Evolutionary conservation across 192 early-diverging fungal genomes (phyloP), one percentile per base, ranked within the genome.

Genomic region (Rhizophlyctis rosea): DNA sequence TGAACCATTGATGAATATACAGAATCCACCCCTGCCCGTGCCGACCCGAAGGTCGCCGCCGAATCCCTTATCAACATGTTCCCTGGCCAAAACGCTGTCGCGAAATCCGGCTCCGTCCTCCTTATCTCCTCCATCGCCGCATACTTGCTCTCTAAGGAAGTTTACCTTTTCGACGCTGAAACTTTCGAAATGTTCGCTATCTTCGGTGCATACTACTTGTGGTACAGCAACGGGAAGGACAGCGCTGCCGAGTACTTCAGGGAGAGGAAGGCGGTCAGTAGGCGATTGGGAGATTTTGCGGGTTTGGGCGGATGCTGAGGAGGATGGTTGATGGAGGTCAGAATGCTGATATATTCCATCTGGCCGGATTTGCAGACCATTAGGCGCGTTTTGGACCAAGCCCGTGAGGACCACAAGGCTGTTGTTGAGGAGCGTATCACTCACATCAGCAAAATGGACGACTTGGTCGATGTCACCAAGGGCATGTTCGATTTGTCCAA

Each of bases 81-180:
- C 65, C 96, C 96, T 54, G 96, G 96, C 24, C 86, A 92, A 65
- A 88, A 85, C 58, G 70, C 92, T 36, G 82, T 89, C 60, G 83
- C 90, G 68, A 98, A 98, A 83, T 89, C 96, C 31, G 86, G 85
- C 39, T 91, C 87, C 71, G 82, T 96, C 66, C 90, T 94, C 49
- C 73, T 88, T 24, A 82, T 83, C 54, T 83, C 91, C 47, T 92
- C 91, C 59, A 71, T 91, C 61, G 88, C 93, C 16, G 88, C 93
- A 35, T 91, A 86, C 75, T 74, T 91, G 35, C 87, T 98, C 69
- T 91, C 93, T 58, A 96, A 98, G 88, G 96, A 98, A 80, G 91
- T 98, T 75, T 98, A 96, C 80, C 84, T 96, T 54, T 72, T 96
- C 61, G 96, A 96, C 76, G 91, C 90, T 73, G 94, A 98, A 73